phyloP scores from a whole-genome alignment of 1,284 basidiomycete genomes.

The Fomes fomentarius region DNA sequence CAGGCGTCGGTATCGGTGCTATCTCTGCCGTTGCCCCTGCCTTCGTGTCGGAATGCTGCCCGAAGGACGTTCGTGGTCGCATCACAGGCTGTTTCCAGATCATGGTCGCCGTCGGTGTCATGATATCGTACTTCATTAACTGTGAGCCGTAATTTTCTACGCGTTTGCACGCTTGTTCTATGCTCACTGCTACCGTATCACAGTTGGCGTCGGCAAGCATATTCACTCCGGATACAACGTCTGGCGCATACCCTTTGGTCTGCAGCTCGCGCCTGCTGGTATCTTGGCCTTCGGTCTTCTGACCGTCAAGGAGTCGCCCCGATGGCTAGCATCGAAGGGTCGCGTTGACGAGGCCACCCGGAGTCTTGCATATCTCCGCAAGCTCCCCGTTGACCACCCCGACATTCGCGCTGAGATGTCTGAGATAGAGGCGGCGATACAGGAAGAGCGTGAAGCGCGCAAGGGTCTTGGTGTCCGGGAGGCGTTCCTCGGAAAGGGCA shows the following conservation, averaged over 20 bases:
- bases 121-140: constrained; percentile 80
- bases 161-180: background rate
- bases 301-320: constrained; percentile 58
- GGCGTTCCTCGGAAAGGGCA: constrained; percentile 76
- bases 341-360: constrained; percentile 34
- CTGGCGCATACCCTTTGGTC: constrained; percentile 76
- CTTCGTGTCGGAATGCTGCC: constrained; percentile 79
- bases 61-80: constrained; percentile 73
- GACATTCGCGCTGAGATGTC: constrained; percentile 55
- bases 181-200: background rate
- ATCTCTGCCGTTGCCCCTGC: constrained; percentile 73
- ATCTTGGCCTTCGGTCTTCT: constrained; percentile 78
- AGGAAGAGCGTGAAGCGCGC: constrained; percentile 62
- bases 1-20: constrained; percentile 70
- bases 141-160: constrained; percentile 43
- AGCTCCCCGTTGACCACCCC: constrained; percentile 47
- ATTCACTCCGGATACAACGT: constrained; percentile 50
- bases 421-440: constrained; percentile 68
- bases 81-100: constrained; percentile 83
- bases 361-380: constrained; percentile 60
- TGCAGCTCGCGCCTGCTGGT: constrained; percentile 79
- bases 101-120: constrained; percentile 76
- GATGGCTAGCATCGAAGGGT: constrained; percentile 38
- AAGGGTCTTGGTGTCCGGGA: constrained; percentile 60
- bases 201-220: constrained; percentile 66